Percentiles rank a stretch among this genome's conserved stretches.
These are phyloP conservation scores for Corynascus novoguineensis DNA, from an alignment of 495 filamentous ascomycete genomes.

Conservation along the genomic window DNA sequence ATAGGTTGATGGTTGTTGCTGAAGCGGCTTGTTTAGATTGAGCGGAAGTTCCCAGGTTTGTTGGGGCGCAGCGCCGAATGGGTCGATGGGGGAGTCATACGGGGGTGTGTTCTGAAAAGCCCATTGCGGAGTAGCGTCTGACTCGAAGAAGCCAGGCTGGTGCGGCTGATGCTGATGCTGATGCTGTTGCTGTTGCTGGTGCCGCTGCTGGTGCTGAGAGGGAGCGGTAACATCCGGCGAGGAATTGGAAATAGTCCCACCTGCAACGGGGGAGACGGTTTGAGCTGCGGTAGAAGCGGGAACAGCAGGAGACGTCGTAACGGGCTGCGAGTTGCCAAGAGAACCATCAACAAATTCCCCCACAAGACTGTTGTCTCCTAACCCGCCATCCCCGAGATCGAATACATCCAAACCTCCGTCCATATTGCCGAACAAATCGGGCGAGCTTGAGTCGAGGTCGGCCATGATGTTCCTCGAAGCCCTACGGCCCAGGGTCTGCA, in stretches of 20 bases:
- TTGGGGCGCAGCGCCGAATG: conserved; percentile 17
- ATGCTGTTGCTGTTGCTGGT: too few species aligned
- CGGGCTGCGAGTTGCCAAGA: conserved; percentile 19
- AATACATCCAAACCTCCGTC: conserved; percentile 19
- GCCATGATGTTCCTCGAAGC: conserved; percentile 22
- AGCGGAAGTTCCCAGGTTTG: conserved; percentile 27
- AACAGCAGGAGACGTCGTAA: conserved; percentile 10
- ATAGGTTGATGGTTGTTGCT: conserved; percentile 22
- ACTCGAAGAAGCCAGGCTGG: conserved; percentile 31
- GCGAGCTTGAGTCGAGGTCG: conserved; percentile 24
- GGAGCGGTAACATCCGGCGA: conserved; percentile 28
- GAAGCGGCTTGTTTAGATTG: conserved; percentile 23
- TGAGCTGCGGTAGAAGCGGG: conserved; percentile 13
- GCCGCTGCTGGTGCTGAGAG: conserved; percentile 21
- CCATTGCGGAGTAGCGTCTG: conserved; percentile 32
- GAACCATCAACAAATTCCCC: conserved; percentile 13
- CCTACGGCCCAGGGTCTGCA: neutral
- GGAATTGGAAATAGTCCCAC: conserved; percentile 24
- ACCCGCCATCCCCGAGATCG: conserved; percentile 13
- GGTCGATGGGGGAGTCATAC: conserved; percentile 33
- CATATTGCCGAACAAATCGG: conserved; percentile 25
- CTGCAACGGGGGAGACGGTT: conserved; percentile 21
- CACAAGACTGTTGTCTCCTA: conserved; percentile 13
- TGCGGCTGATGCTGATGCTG: too few species aligned
- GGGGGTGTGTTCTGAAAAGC: conserved; percentile 41